phyloP scores from a whole-genome alignment of 139 green algal species.

The Chlorella sp. region DNA sequence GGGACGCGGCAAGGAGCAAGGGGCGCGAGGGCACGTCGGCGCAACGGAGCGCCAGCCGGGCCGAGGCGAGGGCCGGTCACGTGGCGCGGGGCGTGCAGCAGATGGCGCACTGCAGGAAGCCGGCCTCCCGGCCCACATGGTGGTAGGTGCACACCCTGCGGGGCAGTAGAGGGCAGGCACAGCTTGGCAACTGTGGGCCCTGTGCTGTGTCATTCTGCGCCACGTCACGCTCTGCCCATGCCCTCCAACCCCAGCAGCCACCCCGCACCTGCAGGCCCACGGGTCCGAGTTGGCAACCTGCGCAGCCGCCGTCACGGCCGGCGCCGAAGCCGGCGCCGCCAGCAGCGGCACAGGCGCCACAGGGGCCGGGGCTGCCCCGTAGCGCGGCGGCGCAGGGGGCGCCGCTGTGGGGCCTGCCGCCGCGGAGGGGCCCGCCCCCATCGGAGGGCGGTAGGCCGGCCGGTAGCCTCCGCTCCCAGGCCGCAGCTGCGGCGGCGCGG shows the following conservation, averaged over 20 bases:
- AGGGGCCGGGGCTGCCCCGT: not conserved
- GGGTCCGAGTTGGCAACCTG: not conserved
- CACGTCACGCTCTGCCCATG: not conserved
- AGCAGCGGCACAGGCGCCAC: not conserved
- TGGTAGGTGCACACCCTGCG: slow-evolving; percentile 23
- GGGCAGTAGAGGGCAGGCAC: too few species aligned
- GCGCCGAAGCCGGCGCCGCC: not conserved
- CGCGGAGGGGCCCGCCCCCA: not conserved
- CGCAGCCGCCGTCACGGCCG: not conserved
- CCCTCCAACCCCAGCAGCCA: not conserved
- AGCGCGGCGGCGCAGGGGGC: not conserved
- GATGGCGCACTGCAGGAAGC: slow-evolving; percentile 25
- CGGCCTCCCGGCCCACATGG: not conserved
- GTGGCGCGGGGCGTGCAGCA: slow-evolving; percentile 1
- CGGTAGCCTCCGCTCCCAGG: not conserved
- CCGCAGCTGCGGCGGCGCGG: slow-evolving; percentile 5
- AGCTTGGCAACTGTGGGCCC: too few species aligned
- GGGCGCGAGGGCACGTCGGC: too few species aligned
- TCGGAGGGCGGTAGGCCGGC: slow-evolving; percentile 1
- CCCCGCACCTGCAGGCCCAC: not conserved
- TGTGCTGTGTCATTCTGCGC: not conserved
- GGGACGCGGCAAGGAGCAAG: too few species aligned
- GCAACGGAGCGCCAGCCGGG: too few species aligned
- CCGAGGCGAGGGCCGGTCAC: too few species aligned
- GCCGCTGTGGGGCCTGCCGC: not conserved